These are phyloP conservation scores for Hydnomerulius pinastri DNA, from an alignment of 768 basidiomycete genomes.

Conservation along the genomic window DNA sequence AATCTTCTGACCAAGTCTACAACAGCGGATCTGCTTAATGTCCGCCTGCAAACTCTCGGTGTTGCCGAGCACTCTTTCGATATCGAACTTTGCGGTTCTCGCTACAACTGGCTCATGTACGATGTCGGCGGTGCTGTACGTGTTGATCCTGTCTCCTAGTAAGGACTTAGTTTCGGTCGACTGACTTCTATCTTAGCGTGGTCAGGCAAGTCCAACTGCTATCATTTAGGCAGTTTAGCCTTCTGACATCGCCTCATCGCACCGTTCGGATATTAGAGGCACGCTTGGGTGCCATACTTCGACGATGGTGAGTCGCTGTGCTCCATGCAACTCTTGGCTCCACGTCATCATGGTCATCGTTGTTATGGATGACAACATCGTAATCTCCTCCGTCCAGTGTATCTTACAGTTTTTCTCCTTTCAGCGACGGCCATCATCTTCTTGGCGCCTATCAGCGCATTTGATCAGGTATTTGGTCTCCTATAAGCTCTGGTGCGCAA, in stretches of 20 bases:
- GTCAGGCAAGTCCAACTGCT: conserved; percentile 48
- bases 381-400: conserved; percentile 7
- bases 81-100: conserved; percentile 59
- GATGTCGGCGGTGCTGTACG: conserved; percentile 84
- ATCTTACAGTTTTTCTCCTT: conserved; percentile 8
- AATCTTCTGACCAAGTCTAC: conserved; percentile 2
- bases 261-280: conserved; percentile 48
- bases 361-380: conserved; percentile 18
- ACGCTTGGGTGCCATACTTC: conserved; percentile 83
- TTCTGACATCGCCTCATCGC: conserved; percentile 17
- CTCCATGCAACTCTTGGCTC: conserved; percentile 9
- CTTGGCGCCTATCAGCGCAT: conserved; percentile 83
- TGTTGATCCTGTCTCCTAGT: conserved; percentile 15
- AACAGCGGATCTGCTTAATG: conserved; percentile 75
- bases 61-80: conserved; percentile 77
- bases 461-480: conserved; percentile 66
- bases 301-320: conserved; percentile 64
- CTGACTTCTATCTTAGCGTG: conserved; percentile 43
- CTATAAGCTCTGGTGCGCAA: neutral
- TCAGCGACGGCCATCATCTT: conserved; percentile 84
- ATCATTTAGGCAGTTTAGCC: conserved; percentile 7
- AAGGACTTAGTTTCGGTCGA: neutral
- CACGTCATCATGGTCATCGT: conserved; percentile 4
- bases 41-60: conserved; percentile 78
- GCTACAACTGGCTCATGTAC: conserved; percentile 77